Evolutionary conservation across 1,284 basidiomycete species (phyloP), one percentile per base, ranked within the genome.

Genomic region (Boletus smithii): DNA sequence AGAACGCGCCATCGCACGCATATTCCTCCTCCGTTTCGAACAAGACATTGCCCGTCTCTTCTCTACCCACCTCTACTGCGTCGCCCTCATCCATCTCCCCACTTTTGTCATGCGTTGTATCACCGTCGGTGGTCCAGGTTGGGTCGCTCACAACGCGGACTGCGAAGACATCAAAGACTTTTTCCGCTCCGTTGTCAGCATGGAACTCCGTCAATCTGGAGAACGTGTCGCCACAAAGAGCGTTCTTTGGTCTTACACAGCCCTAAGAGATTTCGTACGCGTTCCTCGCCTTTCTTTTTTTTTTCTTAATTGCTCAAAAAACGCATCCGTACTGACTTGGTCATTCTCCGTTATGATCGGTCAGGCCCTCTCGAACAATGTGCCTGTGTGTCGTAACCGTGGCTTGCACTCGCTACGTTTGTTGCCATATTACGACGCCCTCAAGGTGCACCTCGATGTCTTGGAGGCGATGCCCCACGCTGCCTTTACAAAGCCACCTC

Each of bases 181-280:
- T 61, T 80, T 85, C 62, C 72, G 84, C 17, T 71, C 77, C 2
- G 75, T 73, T 39, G 76, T 86, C 50, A 74, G 75, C 47, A 85
- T 86, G 83, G 84, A 86, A 60, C 73, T 86, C 63, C 73, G 83
- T 20, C 80, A 86, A 61, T 81, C 81, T 0, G 83, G 83, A 11
- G 83, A 86, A 53, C 74, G 83, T 22, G 82, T 85, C 17, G 84
- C 84, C 13, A 85, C 84, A 9, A 86, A 85, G 71, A 84, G 81
- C 57, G 80, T 85, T 9, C 66, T 86, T 44, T 86, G 83, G 83
- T 83, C 81, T 2, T 86, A 86, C 65, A 86, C 83, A 2, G 83
- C 82, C 27, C 67, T 86, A 20, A 68, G 84, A 48, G 80, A 86
- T 66, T 86, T 86, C 59, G 83, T 85, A 66, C 60, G 59, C 51